These are phyloP conservation scores for Paramecium tetraurelia DNA, from an alignment of 73 alveolate species.

Conservation along the genomic window DNA sequence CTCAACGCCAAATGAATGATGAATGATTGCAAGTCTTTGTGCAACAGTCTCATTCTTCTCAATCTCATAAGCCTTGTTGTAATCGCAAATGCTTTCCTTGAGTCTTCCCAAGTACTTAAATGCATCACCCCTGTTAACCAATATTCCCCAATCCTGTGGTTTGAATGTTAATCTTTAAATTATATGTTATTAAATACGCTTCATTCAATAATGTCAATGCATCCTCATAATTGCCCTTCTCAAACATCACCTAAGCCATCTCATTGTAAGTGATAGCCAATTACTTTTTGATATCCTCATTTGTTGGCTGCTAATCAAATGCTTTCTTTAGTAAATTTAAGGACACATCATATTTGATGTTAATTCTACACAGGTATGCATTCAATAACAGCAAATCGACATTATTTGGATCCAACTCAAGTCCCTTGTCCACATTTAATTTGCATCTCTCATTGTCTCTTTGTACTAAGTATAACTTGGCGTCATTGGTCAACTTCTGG, in stretches of 20 bases:
- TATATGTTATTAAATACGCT: neutral
- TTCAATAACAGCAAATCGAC: conserved; percentile 31
- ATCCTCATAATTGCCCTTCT: conserved; percentile 56
- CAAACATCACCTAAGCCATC: conserved; percentile 54
- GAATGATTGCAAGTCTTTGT: conserved; percentile 26
- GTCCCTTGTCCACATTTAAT: conserved; percentile 53
- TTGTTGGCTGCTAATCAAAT: neutral
- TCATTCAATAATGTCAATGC: conserved; percentile 54
- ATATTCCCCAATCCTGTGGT: conserved; percentile 59
- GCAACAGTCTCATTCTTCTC: conserved; percentile 13
- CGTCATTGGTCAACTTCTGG: neutral
- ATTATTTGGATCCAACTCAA: conserved; percentile 58
- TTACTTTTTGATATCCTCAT: conserved; percentile 33
- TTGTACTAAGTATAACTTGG: conserved; percentile 40
- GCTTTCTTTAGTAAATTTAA: conserved; percentile 28
- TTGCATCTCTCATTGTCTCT: conserved; percentile 51
- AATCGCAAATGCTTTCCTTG: neutral
- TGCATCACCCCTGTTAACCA: conserved; percentile 57
- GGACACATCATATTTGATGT: conserved; percentile 30
- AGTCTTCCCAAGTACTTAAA: conserved; percentile 1
- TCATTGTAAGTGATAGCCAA: conserved; percentile 59
- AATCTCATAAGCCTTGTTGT: neutral
- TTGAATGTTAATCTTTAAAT: neutral
- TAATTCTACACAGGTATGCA: conserved; percentile 35
- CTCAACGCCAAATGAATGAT: conserved; percentile 42